Conservation (phyloP, 495 filamentous ascomycete genomes). For the Lichina pygmaea region DNA sequence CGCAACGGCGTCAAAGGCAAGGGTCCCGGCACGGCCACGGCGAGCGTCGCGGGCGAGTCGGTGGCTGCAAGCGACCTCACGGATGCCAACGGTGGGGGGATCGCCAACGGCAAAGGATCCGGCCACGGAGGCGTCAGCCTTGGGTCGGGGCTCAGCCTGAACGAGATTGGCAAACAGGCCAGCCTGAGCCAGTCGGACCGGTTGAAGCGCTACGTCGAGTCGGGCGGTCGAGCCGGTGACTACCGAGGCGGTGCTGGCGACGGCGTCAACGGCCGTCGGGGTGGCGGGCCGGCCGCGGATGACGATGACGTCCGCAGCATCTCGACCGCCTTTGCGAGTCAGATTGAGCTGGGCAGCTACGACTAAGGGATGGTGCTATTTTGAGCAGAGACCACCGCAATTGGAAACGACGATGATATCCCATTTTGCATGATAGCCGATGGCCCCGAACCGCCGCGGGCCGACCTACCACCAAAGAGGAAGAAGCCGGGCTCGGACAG, state of each 20-base stretch:
- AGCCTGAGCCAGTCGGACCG: conserved; percentile 69
- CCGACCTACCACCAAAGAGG: too few relatives aligned
- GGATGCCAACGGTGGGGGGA: conserved; percentile 38
- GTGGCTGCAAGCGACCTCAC: conserved; percentile 70
- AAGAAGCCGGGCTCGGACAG: too few relatives aligned
- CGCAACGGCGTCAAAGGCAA: conserved; percentile 18
- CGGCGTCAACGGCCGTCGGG: conserved; percentile 18
- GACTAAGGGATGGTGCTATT: conserved; percentile 32
- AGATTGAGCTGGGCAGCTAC: conserved; percentile 59
- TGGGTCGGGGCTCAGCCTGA: conserved; percentile 46
- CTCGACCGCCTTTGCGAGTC: conserved; percentile 86
- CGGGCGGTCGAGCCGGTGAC: conserved; percentile 28
- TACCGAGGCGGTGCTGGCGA: conserved; percentile 21
- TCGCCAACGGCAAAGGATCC: conserved; percentile 41
- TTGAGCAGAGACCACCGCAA: too few relatives aligned
- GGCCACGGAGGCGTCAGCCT: conserved; percentile 75
- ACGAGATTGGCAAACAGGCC: conserved; percentile 47
- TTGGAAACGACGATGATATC: too few relatives aligned
- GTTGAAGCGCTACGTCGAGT: conserved; percentile 71
- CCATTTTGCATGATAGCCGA: too few relatives aligned
- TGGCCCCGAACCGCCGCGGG: too few relatives aligned
- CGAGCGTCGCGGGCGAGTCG: conserved; percentile 71
- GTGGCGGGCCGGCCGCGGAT: conserved; percentile 7
- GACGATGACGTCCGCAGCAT: conserved; percentile 92
- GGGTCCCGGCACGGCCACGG: conserved; percentile 25